Evolutionary conservation across 129 eudicot genomes (phyloP), one percentile per base, ranked within the genome.

Genomic region (Logfia minima): DNA sequence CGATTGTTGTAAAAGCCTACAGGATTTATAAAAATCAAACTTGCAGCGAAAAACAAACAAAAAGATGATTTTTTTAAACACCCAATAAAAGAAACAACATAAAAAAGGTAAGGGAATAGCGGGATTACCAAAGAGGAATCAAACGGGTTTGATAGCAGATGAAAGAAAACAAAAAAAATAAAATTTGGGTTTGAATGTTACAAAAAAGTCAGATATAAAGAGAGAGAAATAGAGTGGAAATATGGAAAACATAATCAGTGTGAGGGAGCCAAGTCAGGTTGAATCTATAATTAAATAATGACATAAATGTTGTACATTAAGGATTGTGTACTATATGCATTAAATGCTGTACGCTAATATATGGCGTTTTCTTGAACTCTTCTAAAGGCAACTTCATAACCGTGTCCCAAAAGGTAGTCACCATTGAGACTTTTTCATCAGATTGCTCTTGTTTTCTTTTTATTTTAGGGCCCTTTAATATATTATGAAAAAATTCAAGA

Each of bases 251-350:
- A 13, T 10, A 43, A 73, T 73, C 65, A 80, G 55, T 68, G 72
- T 19, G 73, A 75, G 84, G 84, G 84, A 69, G 80, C 76, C 84
- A 81, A 81, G 80, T 81, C 41, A 81, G 80, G 84, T 75, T 74
- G 71, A 64, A 64, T 64, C 69, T 13, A 64, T 35, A 68, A 53
- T 67, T 21, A 14, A 10, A 53, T 61, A 60, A 39, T 70, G 35
- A 10, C 1, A 32, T 7, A 11, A 13, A 63, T 1, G 22, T 26
- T 26, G 29, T 26, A 26, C 29, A 2, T 26, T 26, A 26, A 26
- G 29, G 29, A 39, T 21, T 73, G 66, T 14, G 84, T 80, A 74
- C 84, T 5, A 66, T 23, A 21, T 37, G 84, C 79, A 66, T 11
- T 56, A 68, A 9, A 8, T 16, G 43, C 74, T 81, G 84, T 81